Evolutionary conservation across 2,329 filamentous ascomycete species (phyloP), one percentile per base, ranked within the genome.

Genomic region (Alternaria hordeiaustralica): DNA sequence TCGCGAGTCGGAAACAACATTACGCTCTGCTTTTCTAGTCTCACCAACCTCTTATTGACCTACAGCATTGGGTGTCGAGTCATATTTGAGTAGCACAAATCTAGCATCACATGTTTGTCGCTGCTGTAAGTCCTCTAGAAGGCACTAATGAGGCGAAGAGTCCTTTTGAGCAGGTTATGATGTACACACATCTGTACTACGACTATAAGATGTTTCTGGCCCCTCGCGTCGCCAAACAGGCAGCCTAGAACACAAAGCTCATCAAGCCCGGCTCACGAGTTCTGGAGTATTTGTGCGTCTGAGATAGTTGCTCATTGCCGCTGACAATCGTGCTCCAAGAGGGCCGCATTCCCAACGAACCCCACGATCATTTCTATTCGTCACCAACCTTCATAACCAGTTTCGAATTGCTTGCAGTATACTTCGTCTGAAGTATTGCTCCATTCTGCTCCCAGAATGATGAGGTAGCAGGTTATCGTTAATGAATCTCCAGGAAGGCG

Each of bases 151-250:
- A 36, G 33, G 8, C 33, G 33, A 36, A n/a, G 33, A 51, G 49
- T 5, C 10, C 18, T 36, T 36, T 33, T 51, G 49, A 51, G 28
- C 28, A 51, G 18, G 25, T 36, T 51, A 51, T 51, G 28, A 51
- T 33, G 13, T 51, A 33, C 12, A 23, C 0, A 80, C 78, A 0
- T 79, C 75, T 28, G 82, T 81, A 2, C 83, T 65, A 5, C 78
- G 64, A 60, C 84, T 82, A 55, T 78, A 69, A 82, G 83, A 85
- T 80, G 79, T 83, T 49, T 84, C 79, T 0, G 70, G 71, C 1
- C 84, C 41, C 0, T 28, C 18, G 9, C 8, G 28, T 33, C 12
- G 30, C 18, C 12, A 51, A n/a, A 36, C 15, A 41, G 9, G 36
- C n/a, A 41, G 1, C 13, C 13, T 36, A 36, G n/a, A 18, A n/a